Base-by-base conservation (phyloP, 805 yeast genomes). In the Debaryomyces tyrocola region DNA sequence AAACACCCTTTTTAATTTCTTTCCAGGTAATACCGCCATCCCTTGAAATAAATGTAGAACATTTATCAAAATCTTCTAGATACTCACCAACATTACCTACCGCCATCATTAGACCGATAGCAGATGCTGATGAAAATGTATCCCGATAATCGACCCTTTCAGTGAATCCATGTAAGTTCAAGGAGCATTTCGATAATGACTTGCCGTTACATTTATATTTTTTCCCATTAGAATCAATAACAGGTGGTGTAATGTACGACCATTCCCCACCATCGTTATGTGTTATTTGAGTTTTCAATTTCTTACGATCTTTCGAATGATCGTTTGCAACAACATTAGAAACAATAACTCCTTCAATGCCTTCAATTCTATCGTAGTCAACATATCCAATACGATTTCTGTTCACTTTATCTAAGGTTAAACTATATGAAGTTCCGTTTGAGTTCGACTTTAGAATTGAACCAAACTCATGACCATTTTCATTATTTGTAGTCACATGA, bases 21-120 rank as follows among this genome's bases (percentile, higher is more conserved):
- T 66, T 79, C 98, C 98, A 94, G 3, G 90, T 78, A 12, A 82
- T 69, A 47, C 99, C 99, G 2, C 94, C 99, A 67, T 94, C 98
- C n/a, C 78, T 73, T 3, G 96, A 83, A 50, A 94, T 66, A 59
- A 79, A 94, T 0, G 97, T 88, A 1, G 85, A 73, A 0, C 85
- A 77, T 40, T 83, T 79, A 3, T 75, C 72, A 35, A 67, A 63
- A 7, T 79, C 66, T 4, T 66, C 69, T 44, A 92, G 68, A 7
- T 55, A 50, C 24, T 75, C 78, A 6, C 97, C 98, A 42, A 90
- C 96, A 60, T 87, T 90, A 27, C 99, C 99, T n/a, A 87, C 81
- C n/a, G 87, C 97, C 53, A 94, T 73, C 77, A 92, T 67, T 68
- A 90, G 68, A 1, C 99, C 99, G 15, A 85, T 75, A 0, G 98